A percentile compares a stretch with the other conserved stretches of the same genome.
These are phyloP conservation scores for Rhizodiscina lignyota DNA, from an alignment of 495 filamentous ascomycete genomes.

Conservation along the genomic window DNA sequence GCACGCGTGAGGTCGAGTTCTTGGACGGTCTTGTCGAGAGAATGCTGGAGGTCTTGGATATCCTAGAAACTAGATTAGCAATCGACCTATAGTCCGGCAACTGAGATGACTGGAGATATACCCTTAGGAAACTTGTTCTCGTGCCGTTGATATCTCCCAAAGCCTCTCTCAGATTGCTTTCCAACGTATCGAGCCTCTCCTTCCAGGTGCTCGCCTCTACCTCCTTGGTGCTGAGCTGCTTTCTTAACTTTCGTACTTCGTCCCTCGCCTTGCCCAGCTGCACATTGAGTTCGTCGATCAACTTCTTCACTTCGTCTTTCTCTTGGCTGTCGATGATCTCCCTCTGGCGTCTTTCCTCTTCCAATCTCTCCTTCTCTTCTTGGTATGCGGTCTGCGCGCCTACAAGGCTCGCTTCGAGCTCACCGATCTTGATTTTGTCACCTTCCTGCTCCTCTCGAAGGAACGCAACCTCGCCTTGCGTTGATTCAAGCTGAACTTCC, in stretches of 20 bases:
- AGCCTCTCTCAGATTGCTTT: conserved; percentile 70
- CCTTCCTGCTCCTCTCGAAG: conserved; percentile 90
- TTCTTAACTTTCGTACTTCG: conserved; percentile 63
- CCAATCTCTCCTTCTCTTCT: conserved; percentile 61
- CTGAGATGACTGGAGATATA: conserved; percentile 18
- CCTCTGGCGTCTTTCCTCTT: conserved; percentile 66
- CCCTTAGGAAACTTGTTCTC: conserved; percentile 68
- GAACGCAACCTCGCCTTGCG: conserved; percentile 87
- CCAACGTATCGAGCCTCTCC: conserved; percentile 73
- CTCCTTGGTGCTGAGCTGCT: conserved; percentile 66
- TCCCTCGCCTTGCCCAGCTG: conserved; percentile 72
- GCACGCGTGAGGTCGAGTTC: conserved; percentile 65
- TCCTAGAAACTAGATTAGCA: conserved; percentile 28
- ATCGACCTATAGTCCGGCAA: conserved; percentile 4
- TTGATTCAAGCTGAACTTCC: conserved; percentile 79
- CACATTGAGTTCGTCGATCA: conserved; percentile 71
- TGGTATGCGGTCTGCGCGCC: conserved; percentile 51
- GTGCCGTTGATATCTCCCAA: conserved; percentile 75
- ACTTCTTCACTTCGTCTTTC: conserved; percentile 70
- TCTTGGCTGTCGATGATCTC: conserved; percentile 73
- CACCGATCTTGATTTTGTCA: conserved; percentile 95
- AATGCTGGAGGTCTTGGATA: conserved; percentile 72
- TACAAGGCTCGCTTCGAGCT: conserved; percentile 68
- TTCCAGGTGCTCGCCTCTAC: conserved; percentile 81
- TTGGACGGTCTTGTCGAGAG: conserved; percentile 64